Percentiles rank a stretch among this genome's conserved stretches.
Evolutionary conservation across 192 early-diverging fungal genomes (phyloP).

Genomic region (Obelidium mucronatum): DNA sequence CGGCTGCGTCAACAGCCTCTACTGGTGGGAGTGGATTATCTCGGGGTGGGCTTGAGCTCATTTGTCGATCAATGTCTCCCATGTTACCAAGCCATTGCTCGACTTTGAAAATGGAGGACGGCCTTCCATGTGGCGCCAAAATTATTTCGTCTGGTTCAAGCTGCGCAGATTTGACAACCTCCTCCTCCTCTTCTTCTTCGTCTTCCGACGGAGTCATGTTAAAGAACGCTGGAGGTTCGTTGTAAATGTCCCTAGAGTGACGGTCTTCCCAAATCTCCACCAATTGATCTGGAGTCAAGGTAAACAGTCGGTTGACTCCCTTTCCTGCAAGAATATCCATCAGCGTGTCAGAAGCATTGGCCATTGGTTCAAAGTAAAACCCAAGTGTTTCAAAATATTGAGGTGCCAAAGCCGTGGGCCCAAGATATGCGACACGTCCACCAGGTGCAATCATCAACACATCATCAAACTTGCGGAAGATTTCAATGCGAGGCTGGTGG

Average conservation of each 20-base stretch:
- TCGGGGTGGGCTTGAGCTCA: not conserved
- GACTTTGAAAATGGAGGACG: constrained; percentile 22
- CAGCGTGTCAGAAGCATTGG: constrained; percentile 53
- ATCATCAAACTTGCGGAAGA: constrained; percentile 77
- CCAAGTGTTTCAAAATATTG: constrained; percentile 50
- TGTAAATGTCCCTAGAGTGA: constrained; percentile 19
- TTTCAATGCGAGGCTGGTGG: constrained; percentile 69
- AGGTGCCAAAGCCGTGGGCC: constrained; percentile 47
- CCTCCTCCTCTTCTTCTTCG: not conserved
- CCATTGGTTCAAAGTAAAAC: constrained; percentile 42
- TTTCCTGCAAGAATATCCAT: constrained; percentile 60
- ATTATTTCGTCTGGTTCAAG: too few species aligned
- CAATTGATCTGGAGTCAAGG: constrained; percentile 34
- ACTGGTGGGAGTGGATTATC: not conserved
- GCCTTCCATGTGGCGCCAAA: too few species aligned
- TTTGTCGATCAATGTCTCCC: not conserved
- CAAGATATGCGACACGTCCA: constrained; percentile 69
- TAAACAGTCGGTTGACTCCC: constrained; percentile 28
- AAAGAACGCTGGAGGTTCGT: constrained; percentile 23
- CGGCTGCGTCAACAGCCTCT: not conserved
- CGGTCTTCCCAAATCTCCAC: constrained; percentile 44
- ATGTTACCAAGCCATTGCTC: constrained; percentile 34
- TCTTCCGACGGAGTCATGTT: not conserved
- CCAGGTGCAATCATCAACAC: constrained; percentile 76
- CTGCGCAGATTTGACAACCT: not conserved